These are phyloP conservation scores for Yamadazyma diddensiae DNA, from an alignment of 1,139 yeast genomes.

Conservation along the genomic window DNA sequence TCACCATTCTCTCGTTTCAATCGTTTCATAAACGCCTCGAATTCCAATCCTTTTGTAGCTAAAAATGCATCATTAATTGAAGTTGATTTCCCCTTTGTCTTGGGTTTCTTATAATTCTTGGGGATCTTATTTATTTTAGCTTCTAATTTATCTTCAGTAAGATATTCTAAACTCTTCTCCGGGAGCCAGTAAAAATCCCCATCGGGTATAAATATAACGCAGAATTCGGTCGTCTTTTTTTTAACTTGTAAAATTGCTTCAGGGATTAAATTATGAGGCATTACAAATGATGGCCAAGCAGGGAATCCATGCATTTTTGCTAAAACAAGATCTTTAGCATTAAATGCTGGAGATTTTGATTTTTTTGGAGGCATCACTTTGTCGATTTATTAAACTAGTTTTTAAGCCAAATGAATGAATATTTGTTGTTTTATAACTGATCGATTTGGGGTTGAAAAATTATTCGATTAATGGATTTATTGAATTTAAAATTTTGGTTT, in stretches of 20 bases:
- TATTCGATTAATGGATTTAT: no score
- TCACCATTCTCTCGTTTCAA: conserved; percentile 19
- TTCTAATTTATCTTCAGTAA: conserved; percentile 28
- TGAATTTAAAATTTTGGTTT: no score
- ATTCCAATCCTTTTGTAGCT: conserved; percentile 37
- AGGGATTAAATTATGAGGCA: conserved; percentile 42
- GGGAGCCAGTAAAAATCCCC: conserved; percentile 49
- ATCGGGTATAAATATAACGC: conserved; percentile 49
- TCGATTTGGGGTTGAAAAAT: no score
- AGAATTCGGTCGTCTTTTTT: conserved; percentile 37
- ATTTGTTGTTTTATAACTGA: no score
- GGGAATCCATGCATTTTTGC: conserved; percentile 50
- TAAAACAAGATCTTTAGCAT: conserved; percentile 37
- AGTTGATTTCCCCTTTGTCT: conserved; percentile 17
- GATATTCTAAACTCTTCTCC: conserved; percentile 35
- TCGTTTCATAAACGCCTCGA: conserved; percentile 36
- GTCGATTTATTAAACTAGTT: no score
- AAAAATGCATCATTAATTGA: conserved; percentile 40
- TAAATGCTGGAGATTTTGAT: conserved; percentile 18
- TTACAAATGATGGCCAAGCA: conserved; percentile 50
- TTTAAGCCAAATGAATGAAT: no score
- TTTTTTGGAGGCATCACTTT: conserved; percentile 33
- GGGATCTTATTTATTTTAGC: conserved; percentile 31
- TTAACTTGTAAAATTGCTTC: conserved; percentile 34
- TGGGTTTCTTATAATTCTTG: conserved; percentile 12